Percentiles rank a stretch among this genome's conserved stretches.
These are phyloP conservation scores for Talaromyces sp. DNA, from an alignment of 2,329 filamentous ascomycete species.

Conservation along the genomic window DNA sequence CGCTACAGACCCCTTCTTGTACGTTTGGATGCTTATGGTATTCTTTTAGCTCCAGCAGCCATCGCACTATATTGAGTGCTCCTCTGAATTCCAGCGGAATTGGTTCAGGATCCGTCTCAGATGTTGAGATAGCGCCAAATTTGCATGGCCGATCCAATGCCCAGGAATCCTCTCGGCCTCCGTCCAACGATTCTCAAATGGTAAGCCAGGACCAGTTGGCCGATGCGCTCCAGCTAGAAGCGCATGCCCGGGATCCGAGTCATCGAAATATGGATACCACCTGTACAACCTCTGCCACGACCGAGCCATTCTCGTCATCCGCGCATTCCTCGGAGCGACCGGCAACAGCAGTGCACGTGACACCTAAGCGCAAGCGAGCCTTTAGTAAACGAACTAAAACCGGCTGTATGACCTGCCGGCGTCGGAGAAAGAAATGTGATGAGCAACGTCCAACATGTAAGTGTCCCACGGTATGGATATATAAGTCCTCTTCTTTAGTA, in stretches of 20 bases:
- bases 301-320: constrained; percentile 37
- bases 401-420: constrained; percentile 48
- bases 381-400: constrained; percentile 97
- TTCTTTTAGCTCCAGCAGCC: no score
- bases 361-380: constrained; percentile 53
- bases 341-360: constrained; percentile 40
- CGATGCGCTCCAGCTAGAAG: constrained; percentile 56
- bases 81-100: no score
- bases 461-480: no score
- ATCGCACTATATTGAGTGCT: no score
- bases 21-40: no score
- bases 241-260: constrained; percentile 43
- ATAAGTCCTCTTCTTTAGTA: no score
- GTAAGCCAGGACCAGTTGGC: constrained; percentile 53
- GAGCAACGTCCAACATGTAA: constrained; percentile 90
- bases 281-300: constrained; percentile 38
- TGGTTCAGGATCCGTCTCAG: constrained; percentile 7
- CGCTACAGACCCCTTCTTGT: no score
- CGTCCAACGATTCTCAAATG: constrained; percentile 42
- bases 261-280: constrained; percentile 34
- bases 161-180: constrained; percentile 32
- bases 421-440: constrained; percentile 19
- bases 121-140: constrained; percentile 21
- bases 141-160: constrained; percentile 30
- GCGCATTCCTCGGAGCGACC: constrained; percentile 38